Evolutionary conservation across 768 basidiomycete species (phyloP).

Genomic region (Chalciporus sphaerocephalus): DNA sequence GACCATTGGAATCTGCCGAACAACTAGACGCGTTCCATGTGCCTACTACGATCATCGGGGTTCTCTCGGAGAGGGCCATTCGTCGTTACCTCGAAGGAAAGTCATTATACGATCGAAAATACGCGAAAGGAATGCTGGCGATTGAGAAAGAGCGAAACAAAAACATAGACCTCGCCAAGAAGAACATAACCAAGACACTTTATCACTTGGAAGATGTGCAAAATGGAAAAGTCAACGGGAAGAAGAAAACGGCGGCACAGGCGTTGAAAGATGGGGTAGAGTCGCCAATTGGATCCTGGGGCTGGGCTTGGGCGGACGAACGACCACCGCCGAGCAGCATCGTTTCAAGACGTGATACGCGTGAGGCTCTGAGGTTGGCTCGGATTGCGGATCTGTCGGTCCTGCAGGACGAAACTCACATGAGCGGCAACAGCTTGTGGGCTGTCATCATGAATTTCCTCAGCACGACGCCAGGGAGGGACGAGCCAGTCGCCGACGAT

Average conservation of each 20-base stretch:
- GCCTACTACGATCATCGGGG: conserved; percentile 63
- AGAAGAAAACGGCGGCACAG: conserved; percentile 18
- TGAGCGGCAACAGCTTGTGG: conserved; percentile 76
- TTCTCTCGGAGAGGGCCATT: conserved; percentile 67
- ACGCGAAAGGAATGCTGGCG: conserved; percentile 46
- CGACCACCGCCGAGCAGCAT: conserved; percentile 89
- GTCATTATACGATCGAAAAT: conserved; percentile 62
- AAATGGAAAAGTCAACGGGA: conserved; percentile 17
- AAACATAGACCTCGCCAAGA: conserved; percentile 59
- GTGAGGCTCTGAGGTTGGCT: conserved; percentile 69
- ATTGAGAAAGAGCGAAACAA: conserved; percentile 66
- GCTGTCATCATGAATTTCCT: conserved; percentile 60
- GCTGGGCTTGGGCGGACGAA: conserved; percentile 85
- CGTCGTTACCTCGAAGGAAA: conserved; percentile 72
- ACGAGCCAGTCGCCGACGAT: conserved; percentile 23
- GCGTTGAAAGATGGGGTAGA: conserved; percentile 31
- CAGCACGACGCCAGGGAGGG: conserved; percentile 47
- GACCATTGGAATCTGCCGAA: conserved; percentile 68
- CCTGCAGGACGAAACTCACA: conserved; percentile 49
- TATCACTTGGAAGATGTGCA: conserved; percentile 37
- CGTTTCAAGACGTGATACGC: conserved; percentile 82
- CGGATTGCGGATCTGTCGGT: conserved; percentile 67
- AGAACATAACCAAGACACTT: conserved; percentile 56
- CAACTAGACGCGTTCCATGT: conserved; percentile 66
- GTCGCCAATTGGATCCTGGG: conserved; percentile 55